Evolutionary conservation across 495 filamentous ascomycete species (phyloP), one percentile per base, ranked within the genome.

Genomic region (Tuber magnatum): DNA sequence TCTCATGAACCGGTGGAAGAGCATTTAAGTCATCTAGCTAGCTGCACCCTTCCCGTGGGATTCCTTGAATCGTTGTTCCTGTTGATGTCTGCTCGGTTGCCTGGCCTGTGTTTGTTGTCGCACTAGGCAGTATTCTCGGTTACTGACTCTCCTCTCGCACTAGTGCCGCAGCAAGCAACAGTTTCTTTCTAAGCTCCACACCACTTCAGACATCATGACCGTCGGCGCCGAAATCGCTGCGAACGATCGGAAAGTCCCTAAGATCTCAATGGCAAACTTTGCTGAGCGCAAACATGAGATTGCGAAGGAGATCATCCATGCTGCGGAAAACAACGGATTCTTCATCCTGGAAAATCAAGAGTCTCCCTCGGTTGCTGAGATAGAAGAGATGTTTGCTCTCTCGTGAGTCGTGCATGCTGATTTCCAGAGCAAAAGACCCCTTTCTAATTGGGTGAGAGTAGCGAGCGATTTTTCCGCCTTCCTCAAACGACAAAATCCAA

Each of bases 251-350:
- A 80, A 78, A 3, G 88, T 91, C 76, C 88, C 88, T 28, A 85
- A 84, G 48, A 90, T 91, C 83, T 90, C 88, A 3, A 83, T 91
- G 20, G 83, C 81, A 51, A 83, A 89, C 81, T 90, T 89, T 81
- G 82, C 85, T 39, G 69, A 77, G 32, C 86, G 89, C 28, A 86
- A 88, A 78, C 86, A 86, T 68, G 82, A 85, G 70, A 90, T 91
- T 71, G 88, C 87, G 4, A 43, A 75, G 2, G 80, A 89, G 68
- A 83, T 91, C n/a, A 79, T 89, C 68, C 41, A 83, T 46, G 89
- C 89, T 3, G 88, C 89, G 22, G 87, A 90, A 73, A 88, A 86
- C n/a, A 85, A 86, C 75, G 89, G 90, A 14, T 91, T 91, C 85
- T 91, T 92, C 84, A 85, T 84, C 28, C 73, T 91, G 1, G 81